Conservation (phyloP, 2,329 filamentous ascomycete species). For the Trichoderma pleuroti region DNA sequence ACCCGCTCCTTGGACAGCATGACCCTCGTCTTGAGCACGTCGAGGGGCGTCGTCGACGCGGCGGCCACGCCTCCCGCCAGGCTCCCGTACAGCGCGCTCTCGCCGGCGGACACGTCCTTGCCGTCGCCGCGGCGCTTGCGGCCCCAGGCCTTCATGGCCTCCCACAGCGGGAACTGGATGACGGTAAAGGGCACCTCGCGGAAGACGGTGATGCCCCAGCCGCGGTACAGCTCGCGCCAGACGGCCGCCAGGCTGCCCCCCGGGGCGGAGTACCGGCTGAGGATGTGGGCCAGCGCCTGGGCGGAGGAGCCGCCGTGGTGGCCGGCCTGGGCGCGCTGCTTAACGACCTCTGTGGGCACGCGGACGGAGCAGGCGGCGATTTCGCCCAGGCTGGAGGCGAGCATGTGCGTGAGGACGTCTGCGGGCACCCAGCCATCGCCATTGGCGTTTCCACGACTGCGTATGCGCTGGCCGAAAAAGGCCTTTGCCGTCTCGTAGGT, state of each 20-base stretch:
- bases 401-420: slow-evolving; percentile 64
- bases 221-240: slow-evolving; percentile 82
- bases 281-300: slow-evolving; percentile 66
- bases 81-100: slow-evolving; percentile 83
- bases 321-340: slow-evolving; percentile 90
- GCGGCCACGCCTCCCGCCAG: slow-evolving; percentile 81
- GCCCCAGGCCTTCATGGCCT: slow-evolving; percentile 77
- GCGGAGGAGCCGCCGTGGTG: slow-evolving; percentile 70
- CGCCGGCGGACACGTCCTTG: slow-evolving; percentile 60
- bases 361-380: slow-evolving; percentile 87
- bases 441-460: slow-evolving; percentile 19
- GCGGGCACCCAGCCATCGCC: slow-evolving; percentile 15
- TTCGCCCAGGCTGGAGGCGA: slow-evolving; percentile 81
- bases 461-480: slow-evolving; percentile 38
- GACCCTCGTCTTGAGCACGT: slow-evolving; percentile 94
- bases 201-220: slow-evolving; percentile 88
- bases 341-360: slow-evolving; percentile 94
- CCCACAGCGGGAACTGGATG: slow-evolving; percentile 97
- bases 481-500: slow-evolving; percentile 79
- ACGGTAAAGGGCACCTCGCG: slow-evolving; percentile 96
- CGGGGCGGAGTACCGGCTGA: slow-evolving; percentile 42
- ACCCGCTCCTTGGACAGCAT: slow-evolving; percentile 78
- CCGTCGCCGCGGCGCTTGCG: slow-evolving; percentile 36
- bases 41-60: slow-evolving; percentile 83
- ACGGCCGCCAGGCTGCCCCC: slow-evolving; percentile 53